phyloP scores from a whole-genome alignment of 768 basidiomycete genomes.

The Lentinula raphanica region DNA sequence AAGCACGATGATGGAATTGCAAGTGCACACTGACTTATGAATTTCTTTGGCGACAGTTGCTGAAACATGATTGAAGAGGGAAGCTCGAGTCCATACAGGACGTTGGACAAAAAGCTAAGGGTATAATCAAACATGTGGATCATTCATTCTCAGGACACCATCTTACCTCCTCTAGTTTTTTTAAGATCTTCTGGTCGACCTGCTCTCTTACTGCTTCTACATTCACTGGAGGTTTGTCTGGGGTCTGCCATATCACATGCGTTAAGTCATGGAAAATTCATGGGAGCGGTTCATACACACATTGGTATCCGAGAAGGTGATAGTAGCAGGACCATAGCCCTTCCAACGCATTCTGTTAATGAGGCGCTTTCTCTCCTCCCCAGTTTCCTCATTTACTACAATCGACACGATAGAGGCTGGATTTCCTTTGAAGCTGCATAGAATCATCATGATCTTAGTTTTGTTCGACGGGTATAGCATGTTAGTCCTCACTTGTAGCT shows the following conservation, averaged over 20 bases:
- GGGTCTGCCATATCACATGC: too few relatives aligned
- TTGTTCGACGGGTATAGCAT: neutral
- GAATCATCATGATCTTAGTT: neutral
- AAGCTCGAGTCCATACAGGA: conserved; percentile 86
- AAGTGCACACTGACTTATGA: conserved; percentile 55
- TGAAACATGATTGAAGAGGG: conserved; percentile 78
- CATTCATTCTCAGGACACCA: neutral
- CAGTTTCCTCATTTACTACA: conserved; percentile 65
- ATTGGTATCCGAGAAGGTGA: conserved; percentile 58
- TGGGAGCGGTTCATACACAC: conserved; percentile 26
- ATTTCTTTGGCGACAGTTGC: conserved; percentile 64
- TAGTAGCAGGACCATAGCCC: conserved; percentile 68
- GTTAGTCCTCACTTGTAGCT: conserved; percentile 61
- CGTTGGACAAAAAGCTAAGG: conserved; percentile 66
- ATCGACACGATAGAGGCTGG: conserved; percentile 67
- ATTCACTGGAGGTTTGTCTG: conserved; percentile 55
- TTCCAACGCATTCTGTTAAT: conserved; percentile 87
- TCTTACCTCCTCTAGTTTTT: conserved; percentile 48
- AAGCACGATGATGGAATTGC: neutral
- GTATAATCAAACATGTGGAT: neutral
- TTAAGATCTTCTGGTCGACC: conserved; percentile 49
- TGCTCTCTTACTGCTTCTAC: conserved; percentile 56
- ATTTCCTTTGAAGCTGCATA: conserved; percentile 73
- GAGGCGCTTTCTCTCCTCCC: conserved; percentile 76
- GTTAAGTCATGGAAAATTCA: too few relatives aligned